phyloP scores from a whole-genome alignment of 768 basidiomycete species.

The Coprinopsis sp. region DNA sequence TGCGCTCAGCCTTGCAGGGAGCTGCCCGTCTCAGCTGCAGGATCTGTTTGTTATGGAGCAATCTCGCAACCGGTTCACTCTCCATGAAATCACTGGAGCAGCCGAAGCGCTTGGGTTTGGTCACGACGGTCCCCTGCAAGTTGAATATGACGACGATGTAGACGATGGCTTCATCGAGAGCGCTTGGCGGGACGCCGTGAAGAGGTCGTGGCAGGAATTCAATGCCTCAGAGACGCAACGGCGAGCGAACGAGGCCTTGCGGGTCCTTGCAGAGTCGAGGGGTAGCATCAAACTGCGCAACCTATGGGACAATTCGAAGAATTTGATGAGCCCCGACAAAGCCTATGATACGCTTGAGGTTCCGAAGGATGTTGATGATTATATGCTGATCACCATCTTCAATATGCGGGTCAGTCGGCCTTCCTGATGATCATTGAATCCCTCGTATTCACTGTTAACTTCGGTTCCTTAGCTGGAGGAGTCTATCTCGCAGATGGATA shows the following conservation, averaged over 20 bases:
- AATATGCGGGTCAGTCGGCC: conserved; percentile 64
- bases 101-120: conserved; percentile 63
- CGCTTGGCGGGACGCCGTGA: conserved; percentile 64
- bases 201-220: conserved; percentile 50
- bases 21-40: conserved; percentile 45
- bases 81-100: conserved; percentile 48
- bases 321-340: conserved; percentile 60
- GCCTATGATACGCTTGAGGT: conserved; percentile 73
- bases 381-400: conserved; percentile 72
- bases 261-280: conserved; percentile 61
- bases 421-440: background rate
- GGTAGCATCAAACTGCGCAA: conserved; percentile 46
- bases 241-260: conserved; percentile 63
- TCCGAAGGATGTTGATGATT: conserved; percentile 66
- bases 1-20: conserved; percentile 43
- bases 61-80: conserved; percentile 59
- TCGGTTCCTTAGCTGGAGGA: conserved; percentile 56
- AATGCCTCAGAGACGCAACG: conserved; percentile 44
- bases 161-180: conserved; percentile 65
- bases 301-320: conserved; percentile 51
- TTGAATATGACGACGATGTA: conserved; percentile 70
- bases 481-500: conserved; percentile 58
- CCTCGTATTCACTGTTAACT: conserved; percentile 1
- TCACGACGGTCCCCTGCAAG: conserved; percentile 45
- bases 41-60: conserved; percentile 58